A percentile compares a stretch with the other conserved stretches of the same genome.
Evolutionary conservation across 2,329 filamentous ascomycete species (phyloP).

Genomic region (Penicillium verrucosum): DNA sequence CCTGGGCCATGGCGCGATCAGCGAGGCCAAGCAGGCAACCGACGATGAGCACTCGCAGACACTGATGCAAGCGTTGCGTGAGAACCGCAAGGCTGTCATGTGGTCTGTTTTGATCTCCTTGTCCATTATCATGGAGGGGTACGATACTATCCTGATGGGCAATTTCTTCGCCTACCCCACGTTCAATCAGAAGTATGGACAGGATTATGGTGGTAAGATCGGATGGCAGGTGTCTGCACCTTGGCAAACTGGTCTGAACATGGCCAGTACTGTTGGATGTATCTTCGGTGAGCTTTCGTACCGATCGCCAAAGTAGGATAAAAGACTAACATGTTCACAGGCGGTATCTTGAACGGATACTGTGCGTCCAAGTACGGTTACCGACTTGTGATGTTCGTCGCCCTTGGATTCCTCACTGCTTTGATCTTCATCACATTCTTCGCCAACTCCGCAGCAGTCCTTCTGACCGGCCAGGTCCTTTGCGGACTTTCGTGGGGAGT

Average conservation of each 20-base stretch:
- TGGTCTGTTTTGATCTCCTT: conserved; percentile 44
- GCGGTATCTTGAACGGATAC: conserved; percentile 31
- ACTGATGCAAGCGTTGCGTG: conserved; percentile 14
- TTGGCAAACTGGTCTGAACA: conserved; percentile 61
- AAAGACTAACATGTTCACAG: conserved; percentile 11
- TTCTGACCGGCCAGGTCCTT: conserved; percentile 48
- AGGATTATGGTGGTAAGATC: conserved; percentile 11
- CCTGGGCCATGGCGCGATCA: conserved; percentile 23
- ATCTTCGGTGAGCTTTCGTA: conserved; percentile 19
- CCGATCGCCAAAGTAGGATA: no score
- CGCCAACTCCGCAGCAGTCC: conserved; percentile 43
- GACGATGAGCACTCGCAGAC: conserved; percentile 23
- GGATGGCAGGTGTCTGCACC: conserved; percentile 48
- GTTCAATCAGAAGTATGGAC: conserved; percentile 42
- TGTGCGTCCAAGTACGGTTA: conserved; percentile 39
- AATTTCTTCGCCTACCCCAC: conserved; percentile 49
- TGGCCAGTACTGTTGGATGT: conserved; percentile 23
- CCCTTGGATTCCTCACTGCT: conserved; percentile 41
- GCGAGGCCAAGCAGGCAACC: conserved; percentile 21
- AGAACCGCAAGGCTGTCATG: conserved; percentile 28
- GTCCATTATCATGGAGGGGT: conserved; percentile 53
- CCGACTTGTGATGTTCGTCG: conserved; percentile 44
- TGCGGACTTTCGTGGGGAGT: conserved; percentile 44
- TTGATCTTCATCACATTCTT: conserved; percentile 53
- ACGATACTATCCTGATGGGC: conserved; percentile 51